Base-by-base conservation (phyloP, 257 asterid genomes). In the Echium plantagineum region DNA sequence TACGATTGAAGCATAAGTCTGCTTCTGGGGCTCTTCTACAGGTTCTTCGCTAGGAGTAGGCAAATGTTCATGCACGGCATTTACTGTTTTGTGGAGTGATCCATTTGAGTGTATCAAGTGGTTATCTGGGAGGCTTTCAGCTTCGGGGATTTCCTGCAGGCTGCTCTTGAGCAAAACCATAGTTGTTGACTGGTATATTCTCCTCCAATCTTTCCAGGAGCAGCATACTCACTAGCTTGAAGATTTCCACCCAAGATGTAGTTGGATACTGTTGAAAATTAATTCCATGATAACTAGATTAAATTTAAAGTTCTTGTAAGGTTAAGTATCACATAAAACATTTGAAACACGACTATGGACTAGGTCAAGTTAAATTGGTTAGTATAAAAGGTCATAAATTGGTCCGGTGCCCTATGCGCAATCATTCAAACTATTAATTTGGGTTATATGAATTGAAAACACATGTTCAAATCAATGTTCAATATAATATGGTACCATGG, bases 1-100 rank as follows among this genome's bases (percentile, higher is more conserved):
- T 89, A 93, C 99, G 71, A 93, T 86, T 64, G 97, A 93, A 70
- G 99, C 99, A 72, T 93, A 93, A 63, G 99, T 89, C 74, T 78
- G 99, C 71, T 89, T 93, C 67, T 77, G 95, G 64, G 94, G 87
- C 78, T 83, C 95, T 55, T 56, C 72, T 52, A 72, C 68, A 64
- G 94, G 83, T 75, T 86, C 99, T 53, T 86, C 94, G 17, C 69
- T 63, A 51, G 85, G 80, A 47, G 84, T 66, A 61, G 96, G 70
- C 55, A 80, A 72, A 71, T 63, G 89, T 20, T 81, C 96, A 38
- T 77, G 85, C 47, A 69, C 69, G 63, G 86, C 72, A 67, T 80
- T 80, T 67, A 80, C 66, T 58, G 82, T 66, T 74, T 78, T 79
- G 63, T 77, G 94, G 76, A 81, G 76, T 24, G 91, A 78, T 71